Percentiles rank a stretch among this genome's conserved stretches.
Conservation (phyloP, 2,329 filamentous ascomycete genomes). For the Davidsoniella eucalypti region DNA sequence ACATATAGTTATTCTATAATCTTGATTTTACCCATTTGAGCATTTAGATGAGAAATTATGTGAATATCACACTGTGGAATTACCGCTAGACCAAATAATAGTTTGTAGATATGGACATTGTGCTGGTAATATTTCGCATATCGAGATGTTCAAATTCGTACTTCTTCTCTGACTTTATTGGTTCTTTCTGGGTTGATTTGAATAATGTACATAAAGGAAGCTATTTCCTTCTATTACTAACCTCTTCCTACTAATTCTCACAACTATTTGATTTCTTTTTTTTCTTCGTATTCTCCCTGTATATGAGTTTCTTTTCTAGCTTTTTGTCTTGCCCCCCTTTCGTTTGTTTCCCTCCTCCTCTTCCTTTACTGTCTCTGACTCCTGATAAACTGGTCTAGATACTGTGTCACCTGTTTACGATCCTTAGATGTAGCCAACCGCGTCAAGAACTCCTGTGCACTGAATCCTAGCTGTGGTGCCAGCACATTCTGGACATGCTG, state of each 20-base stretch:
- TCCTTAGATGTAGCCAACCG: constrained; percentile 41
- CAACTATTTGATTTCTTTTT: neutral
- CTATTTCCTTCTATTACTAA: no score
- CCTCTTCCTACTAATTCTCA: neutral
- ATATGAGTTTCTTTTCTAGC: neutral
- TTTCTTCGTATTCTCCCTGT: neutral
- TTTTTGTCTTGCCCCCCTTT: neutral
- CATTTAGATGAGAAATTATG: no score
- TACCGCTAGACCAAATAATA: neutral
- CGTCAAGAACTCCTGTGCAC: constrained; percentile 42
- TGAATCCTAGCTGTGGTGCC: constrained; percentile 47
- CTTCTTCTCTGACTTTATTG: no score
- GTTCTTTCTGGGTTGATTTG: no score
- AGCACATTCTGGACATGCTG: constrained; percentile 47
- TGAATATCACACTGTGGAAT: neutral
- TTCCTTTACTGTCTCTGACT: constrained; percentile 21
- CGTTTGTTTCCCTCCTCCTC: neutral
- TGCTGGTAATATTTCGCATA: no score
- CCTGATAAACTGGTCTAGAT: constrained; percentile 43
- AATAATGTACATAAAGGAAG: no score
- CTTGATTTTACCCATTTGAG: no score
- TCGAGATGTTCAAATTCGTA: no score
- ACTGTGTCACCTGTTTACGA: constrained; percentile 45
- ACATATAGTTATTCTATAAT: neutral
- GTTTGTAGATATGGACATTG: no score